These are phyloP conservation scores for Bjerkandera adusta DNA, from an alignment of 1,284 basidiomycete genomes.

Conservation along the genomic window DNA sequence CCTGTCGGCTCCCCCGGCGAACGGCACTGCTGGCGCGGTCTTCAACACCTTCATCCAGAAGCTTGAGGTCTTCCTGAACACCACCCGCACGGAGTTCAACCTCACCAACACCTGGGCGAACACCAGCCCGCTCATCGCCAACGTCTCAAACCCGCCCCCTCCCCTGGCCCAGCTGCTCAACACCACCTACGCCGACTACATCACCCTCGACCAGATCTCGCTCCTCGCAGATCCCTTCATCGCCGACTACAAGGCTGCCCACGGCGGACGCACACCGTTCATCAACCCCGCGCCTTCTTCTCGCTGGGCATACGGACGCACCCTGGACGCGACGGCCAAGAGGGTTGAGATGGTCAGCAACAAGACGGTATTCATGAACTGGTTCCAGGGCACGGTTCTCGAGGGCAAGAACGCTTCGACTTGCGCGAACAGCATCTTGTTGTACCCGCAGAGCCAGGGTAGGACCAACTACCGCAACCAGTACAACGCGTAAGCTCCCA, in stretches of 20 bases:
- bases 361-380: slow-evolving; percentile 35
- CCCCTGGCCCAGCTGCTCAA: slow-evolving; percentile 28
- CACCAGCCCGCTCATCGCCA: slow-evolving; percentile 26
- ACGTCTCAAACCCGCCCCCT: slow-evolving; percentile 20
- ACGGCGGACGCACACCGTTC: slow-evolving; percentile 37
- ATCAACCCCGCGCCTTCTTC: slow-evolving; percentile 36
- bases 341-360: slow-evolving; percentile 25
- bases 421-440: slow-evolving; percentile 36
- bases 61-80: slow-evolving; percentile 34
- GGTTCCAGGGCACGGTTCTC: slow-evolving; percentile 33
- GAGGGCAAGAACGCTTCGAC: slow-evolving; percentile 25
- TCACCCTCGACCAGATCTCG: slow-evolving; percentile 36
- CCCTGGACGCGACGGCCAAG: slow-evolving; percentile 22
- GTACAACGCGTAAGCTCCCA: slow-evolving; percentile 25
- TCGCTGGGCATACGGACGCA: slow-evolving; percentile 35
- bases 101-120: slow-evolving; percentile 31
- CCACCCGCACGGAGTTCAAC: slow-evolving; percentile 31
- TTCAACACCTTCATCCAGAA: slow-evolving; percentile 35
- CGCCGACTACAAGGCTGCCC: slow-evolving; percentile 32
- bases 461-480: slow-evolving; percentile 25
- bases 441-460: slow-evolving; percentile 35
- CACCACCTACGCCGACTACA: slow-evolving; percentile 34
- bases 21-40: slow-evolving; percentile 26
- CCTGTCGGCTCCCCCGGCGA: slow-evolving; percentile 24
- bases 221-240: slow-evolving; percentile 38